Percentiles rank a stretch among this genome's conserved stretches.
These are phyloP conservation scores for Aspergillus nanangensis DNA, from an alignment of 495 filamentous ascomycete genomes.

Conservation along the genomic window DNA sequence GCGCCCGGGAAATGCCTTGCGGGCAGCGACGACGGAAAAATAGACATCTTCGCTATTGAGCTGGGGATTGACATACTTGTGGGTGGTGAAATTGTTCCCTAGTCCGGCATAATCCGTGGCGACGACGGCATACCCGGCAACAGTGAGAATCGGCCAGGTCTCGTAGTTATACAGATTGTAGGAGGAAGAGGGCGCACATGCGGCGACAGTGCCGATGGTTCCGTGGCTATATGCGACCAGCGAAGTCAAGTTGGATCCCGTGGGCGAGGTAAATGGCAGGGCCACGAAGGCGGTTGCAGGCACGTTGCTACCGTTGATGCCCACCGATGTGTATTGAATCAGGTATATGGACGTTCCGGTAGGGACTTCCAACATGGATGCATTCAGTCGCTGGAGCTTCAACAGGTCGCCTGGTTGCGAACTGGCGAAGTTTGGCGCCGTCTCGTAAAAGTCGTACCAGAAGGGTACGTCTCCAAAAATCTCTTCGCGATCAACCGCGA, in stretches of 20 bases:
- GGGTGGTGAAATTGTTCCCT: slow-evolving; percentile 31
- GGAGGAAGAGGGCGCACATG: slow-evolving; percentile 34
- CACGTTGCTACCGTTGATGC: slow-evolving; percentile 34
- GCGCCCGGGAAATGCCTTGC: slow-evolving; percentile 29
- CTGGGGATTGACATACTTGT: slow-evolving; percentile 33
- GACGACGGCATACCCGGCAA: slow-evolving; percentile 45
- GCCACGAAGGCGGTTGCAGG: slow-evolving; percentile 45
- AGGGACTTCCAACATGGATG: slow-evolving; percentile 21
- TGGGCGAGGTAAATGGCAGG: slow-evolving; percentile 35
- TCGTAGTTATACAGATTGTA: slow-evolving; percentile 34
- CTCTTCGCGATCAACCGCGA: background rate
- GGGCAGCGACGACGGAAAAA: slow-evolving; percentile 41
- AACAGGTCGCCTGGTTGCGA: slow-evolving; percentile 23
- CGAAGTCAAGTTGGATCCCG: slow-evolving; percentile 3
- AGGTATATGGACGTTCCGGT: slow-evolving; percentile 31
- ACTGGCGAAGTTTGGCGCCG: background rate
- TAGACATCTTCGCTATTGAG: slow-evolving; percentile 39
- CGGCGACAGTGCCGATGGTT: slow-evolving; percentile 34
- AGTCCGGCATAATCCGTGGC: slow-evolving; percentile 50
- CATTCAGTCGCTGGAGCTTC: slow-evolving; percentile 26
- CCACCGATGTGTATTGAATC: slow-evolving; percentile 40
- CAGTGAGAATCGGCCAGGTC: slow-evolving; percentile 32
- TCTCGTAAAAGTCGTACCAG: slow-evolving; percentile 3
- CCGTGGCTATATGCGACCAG: slow-evolving; percentile 45
- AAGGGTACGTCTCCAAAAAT: too few relatives aligned